Evolutionary conservation across 2,329 filamentous ascomycete species (phyloP), one percentile per base, ranked within the genome.

Genomic region (Eutypella sp.): DNA sequence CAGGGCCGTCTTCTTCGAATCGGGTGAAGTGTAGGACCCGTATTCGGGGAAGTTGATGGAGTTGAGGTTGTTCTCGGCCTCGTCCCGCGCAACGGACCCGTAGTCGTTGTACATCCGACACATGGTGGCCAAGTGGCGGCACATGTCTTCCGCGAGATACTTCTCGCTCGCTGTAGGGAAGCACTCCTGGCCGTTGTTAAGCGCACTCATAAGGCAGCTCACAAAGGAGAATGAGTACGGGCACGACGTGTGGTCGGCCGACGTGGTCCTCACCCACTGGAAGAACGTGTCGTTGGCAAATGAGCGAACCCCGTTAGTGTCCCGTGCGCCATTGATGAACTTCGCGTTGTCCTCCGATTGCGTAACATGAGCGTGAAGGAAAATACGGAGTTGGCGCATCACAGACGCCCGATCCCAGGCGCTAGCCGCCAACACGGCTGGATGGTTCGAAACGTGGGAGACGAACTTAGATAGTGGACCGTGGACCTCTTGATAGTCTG

Each of bases 61-160:
- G 46, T 66, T 67, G 6, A 68, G 40, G 13, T 62, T 64, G 1
- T 46, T 34, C 44, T 69, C 67, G 1, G 51, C 55, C 2, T 24
- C 19, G 42, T 66, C 63, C 2, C 62, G 56, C 4, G 38, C 36
- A 2, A 59, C 20, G 3, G 61, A 67, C 1, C 64, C 65, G 18
- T 57, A 58, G 49, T 67, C 65, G 25, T 69, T 67, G 46, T 67
- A 67, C 47, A 59, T 56, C 29, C 54, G 57, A 43, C 54, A 64
- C 53, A 62, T 51, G 22, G 53, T 56, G 10, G 60, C 51, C 7
- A 62, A 56, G 47, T 61, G 54, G 2, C 33, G 42, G 25, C 50
- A 48, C 3, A 39, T 13, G 13, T 36, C 46, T 29, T 41, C 18
- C 7, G 37, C 27, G 36, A 25, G 20, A 23, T 42, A 44, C 31